phyloP scores from a whole-genome alignment of 495 filamentous ascomycete genomes.

The Penicillium verhagenii region DNA sequence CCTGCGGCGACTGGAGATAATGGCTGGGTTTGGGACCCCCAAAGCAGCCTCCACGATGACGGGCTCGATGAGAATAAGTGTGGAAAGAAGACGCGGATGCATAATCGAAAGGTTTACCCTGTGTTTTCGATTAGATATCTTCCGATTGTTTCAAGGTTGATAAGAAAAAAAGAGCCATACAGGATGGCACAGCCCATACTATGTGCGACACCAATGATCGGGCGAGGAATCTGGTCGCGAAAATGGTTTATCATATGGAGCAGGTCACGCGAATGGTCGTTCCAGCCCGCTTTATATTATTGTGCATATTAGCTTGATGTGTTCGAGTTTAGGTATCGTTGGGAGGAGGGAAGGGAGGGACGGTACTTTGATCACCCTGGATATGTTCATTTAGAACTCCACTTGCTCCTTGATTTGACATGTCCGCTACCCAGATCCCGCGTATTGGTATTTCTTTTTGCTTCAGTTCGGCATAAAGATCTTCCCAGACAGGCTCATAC shows the following conservation, averaged over 20 bases:
- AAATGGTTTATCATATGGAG: conserved; percentile 74
- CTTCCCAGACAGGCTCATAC: conserved; percentile 75
- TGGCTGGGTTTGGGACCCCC: conserved; percentile 10
- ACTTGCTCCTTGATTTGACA: conserved; percentile 65
- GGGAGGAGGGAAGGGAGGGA: background rate
- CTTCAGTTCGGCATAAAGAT: conserved; percentile 49
- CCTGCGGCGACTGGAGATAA: conserved; percentile 39
- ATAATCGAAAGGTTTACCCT: conserved; percentile 54
- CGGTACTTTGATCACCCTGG: conserved; percentile 64
- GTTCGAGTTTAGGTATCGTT: background rate
- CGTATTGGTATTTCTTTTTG: conserved; percentile 53
- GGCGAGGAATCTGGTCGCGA: conserved; percentile 67
- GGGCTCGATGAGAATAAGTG: conserved; percentile 67
- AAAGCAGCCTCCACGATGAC: conserved; percentile 39
- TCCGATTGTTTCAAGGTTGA: too few species aligned
- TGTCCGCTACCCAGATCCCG: conserved; percentile 72
- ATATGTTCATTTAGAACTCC: conserved; percentile 63
- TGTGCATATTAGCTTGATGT: background rate
- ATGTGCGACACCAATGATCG: conserved; percentile 75
- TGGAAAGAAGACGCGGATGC: conserved; percentile 68
- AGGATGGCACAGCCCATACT: conserved; percentile 71
- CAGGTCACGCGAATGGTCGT: conserved; percentile 75
- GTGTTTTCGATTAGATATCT: too few species aligned
- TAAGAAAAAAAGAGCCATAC: too few species aligned
- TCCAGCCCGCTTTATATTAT: conserved; percentile 55